Evolutionary conservation across 1,284 basidiomycete genomes (phyloP).

Genomic region (Irpex rosettiformis): DNA sequence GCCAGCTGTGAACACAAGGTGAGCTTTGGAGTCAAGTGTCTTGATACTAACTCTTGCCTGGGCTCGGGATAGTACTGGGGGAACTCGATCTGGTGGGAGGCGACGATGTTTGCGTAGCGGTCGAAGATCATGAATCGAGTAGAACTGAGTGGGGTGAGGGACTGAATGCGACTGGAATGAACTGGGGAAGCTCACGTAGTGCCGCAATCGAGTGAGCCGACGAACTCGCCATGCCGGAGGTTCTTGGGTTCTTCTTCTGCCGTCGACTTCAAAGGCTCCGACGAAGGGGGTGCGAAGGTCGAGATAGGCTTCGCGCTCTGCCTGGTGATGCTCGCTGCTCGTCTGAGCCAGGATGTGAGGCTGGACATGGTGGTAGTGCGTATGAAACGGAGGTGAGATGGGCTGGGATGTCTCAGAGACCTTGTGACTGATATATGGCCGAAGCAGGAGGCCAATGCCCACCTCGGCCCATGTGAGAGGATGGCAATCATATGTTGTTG

Average conservation of each 20-base stretch:
- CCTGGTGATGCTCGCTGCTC: constrained; percentile 1
- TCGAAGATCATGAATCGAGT: constrained; percentile 96
- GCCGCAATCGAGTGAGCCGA: constrained; percentile 88
- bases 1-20: constrained; percentile 64
- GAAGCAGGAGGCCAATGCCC: constrained; percentile 3
- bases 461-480: constrained; percentile 9
- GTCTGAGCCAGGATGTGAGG: constrained; percentile 8
- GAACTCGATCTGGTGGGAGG: constrained; percentile 87
- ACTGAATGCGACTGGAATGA: neutral
- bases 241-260: constrained; percentile 4
- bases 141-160: constrained; percentile 54
- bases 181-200: constrained; percentile 72
- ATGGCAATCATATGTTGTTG: constrained; percentile 12
- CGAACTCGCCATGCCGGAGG: constrained; percentile 55
- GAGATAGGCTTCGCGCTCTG: neutral
- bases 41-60: constrained; percentile 51
- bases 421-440: constrained; percentile 12
- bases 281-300: neutral
- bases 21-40: neutral
- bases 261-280: neutral
- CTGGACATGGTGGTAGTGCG: constrained; percentile 2
- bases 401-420: constrained; percentile 2
- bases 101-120: constrained; percentile 83
- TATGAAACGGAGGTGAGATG: neutral
- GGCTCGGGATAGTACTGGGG: constrained; percentile 89